phyloP scores from a whole-genome alignment of 192 early-diverging fungal genomes.

The Umbelopsis sp. region DNA sequence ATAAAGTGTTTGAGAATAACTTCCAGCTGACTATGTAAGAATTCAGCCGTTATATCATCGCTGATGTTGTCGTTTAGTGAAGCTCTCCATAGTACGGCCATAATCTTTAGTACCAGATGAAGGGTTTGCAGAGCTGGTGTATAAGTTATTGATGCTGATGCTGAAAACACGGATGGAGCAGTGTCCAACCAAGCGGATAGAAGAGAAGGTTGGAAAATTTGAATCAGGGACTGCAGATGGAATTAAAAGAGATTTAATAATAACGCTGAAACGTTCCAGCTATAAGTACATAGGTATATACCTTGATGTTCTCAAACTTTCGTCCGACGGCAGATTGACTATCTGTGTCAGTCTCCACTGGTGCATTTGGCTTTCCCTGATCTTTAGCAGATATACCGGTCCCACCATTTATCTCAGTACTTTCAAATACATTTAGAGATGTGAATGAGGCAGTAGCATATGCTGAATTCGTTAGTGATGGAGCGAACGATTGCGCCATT shows the following conservation, averaged over 20 bases:
- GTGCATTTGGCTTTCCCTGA: neutral
- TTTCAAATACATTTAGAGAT: constrained; percentile 37
- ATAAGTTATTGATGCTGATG: constrained; percentile 45
- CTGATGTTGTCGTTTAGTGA: constrained; percentile 32
- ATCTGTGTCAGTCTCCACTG: neutral
- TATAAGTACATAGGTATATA: neutral
- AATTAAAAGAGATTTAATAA: constrained; percentile 1
- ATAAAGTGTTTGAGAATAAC: constrained; percentile 68
- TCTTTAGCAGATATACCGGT: neutral
- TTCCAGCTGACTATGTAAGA: constrained; percentile 54
- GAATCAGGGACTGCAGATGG: constrained; percentile 40
- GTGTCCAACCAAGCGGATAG: constrained; percentile 81
- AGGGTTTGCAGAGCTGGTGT: constrained; percentile 64
- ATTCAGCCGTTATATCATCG: constrained; percentile 30
- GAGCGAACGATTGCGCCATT: constrained; percentile 13
- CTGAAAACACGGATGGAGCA: constrained; percentile 65
- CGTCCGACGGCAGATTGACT: neutral
- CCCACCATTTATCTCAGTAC: constrained; percentile 8
- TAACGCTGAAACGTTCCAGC: neutral
- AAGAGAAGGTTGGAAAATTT: constrained; percentile 63
- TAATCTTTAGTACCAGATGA: constrained; percentile 60
- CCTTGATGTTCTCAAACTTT: constrained; percentile 8
- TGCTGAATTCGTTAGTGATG: constrained; percentile 25
- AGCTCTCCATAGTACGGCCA: constrained; percentile 74
- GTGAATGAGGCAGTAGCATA: constrained; percentile 20